phyloP scores from a whole-genome alignment of 108 stramenopile species.

The Schizochytrium sp. region DNA sequence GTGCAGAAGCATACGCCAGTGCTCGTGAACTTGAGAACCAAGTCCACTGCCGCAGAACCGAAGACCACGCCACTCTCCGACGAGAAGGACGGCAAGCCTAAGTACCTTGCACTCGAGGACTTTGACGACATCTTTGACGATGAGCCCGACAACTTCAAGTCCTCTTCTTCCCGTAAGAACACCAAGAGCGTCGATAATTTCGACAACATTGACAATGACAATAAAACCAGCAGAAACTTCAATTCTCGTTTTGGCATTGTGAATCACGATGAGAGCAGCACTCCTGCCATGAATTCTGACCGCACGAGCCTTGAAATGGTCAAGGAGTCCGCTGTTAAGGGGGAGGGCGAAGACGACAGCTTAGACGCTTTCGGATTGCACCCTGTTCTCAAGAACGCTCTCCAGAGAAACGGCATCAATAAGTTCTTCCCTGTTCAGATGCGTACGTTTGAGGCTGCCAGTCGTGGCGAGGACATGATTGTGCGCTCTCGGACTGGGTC shows the following conservation, averaged over 20 bases:
- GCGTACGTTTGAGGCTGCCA: not conserved
- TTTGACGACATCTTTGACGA: conserved; percentile 37
- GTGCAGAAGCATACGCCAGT: not conserved
- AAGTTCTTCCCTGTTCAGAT: conserved; percentile 64
- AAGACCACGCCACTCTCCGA: too few species aligned
- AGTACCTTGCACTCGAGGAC: not conserved
- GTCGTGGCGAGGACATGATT: conserved; percentile 22
- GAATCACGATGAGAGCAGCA: not conserved
- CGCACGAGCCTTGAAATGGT: not conserved
- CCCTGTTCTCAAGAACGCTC: not conserved
- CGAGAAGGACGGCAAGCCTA: not conserved
- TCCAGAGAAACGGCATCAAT: not conserved
- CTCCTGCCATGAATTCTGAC: not conserved
- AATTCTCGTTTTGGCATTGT: not conserved
- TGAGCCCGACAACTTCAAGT: not conserved
- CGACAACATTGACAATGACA: too few species aligned
- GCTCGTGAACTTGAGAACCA: not conserved
- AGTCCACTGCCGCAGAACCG: conserved; percentile 2
- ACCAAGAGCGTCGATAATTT: not conserved
- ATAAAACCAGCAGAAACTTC: not conserved
- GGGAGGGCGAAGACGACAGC: not conserved
- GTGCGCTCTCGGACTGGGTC: conserved; percentile 61
- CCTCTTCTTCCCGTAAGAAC: not conserved
- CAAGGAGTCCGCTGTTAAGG: not conserved
- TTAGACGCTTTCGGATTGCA: conserved; percentile 6